These are phyloP conservation scores for Saccharomyces kudriavzevii DNA, from an alignment of 805 yeast genomes.

Conservation along the genomic window DNA sequence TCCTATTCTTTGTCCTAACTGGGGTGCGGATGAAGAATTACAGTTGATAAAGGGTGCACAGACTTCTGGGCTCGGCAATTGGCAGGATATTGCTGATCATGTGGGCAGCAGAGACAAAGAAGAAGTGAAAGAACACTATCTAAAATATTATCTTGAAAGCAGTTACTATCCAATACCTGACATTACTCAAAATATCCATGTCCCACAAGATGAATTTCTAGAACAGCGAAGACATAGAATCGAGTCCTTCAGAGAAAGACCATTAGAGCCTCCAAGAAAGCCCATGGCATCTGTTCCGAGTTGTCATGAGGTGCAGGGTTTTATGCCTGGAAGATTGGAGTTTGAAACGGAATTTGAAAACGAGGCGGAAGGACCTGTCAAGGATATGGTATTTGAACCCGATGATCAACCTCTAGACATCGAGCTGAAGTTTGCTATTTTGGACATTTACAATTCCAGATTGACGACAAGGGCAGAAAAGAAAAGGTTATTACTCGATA, in stretches of 20 bases:
- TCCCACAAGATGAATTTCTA: slow-evolving; percentile 63
- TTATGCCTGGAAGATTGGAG: slow-evolving; percentile 97
- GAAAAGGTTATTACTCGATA: slow-evolving; percentile 71
- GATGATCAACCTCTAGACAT: slow-evolving; percentile 86
- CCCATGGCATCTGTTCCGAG: slow-evolving; percentile 89
- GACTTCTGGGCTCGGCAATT: slow-evolving; percentile 84
- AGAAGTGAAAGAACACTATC: slow-evolving; percentile 83
- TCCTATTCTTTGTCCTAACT: slow-evolving; percentile 79
- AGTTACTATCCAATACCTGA: slow-evolving; percentile 83
- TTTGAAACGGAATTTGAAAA: slow-evolving; percentile 95
- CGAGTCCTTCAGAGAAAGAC: slow-evolving; percentile 62
- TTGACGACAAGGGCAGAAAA: slow-evolving; percentile 89
- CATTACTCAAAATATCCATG: slow-evolving; percentile 59
- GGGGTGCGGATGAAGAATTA: slow-evolving; percentile 99
- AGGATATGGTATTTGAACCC: slow-evolving; percentile 91
- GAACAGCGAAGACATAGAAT: slow-evolving; percentile 59
- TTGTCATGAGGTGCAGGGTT: slow-evolving; percentile 95
- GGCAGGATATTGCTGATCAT: slow-evolving; percentile 97
- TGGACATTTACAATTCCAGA: slow-evolving; percentile 84
- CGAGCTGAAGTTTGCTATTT: slow-evolving; percentile 76
- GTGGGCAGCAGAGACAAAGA: slow-evolving; percentile 88
- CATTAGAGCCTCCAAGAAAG: slow-evolving; percentile 79
- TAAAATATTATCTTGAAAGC: slow-evolving; percentile 58
- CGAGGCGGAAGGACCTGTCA: slow-evolving; percentile 89
- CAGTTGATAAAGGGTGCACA: slow-evolving; percentile 86